Conservation (phyloP, 106 monocot genomes). For the Dioscorea alata region DNA sequence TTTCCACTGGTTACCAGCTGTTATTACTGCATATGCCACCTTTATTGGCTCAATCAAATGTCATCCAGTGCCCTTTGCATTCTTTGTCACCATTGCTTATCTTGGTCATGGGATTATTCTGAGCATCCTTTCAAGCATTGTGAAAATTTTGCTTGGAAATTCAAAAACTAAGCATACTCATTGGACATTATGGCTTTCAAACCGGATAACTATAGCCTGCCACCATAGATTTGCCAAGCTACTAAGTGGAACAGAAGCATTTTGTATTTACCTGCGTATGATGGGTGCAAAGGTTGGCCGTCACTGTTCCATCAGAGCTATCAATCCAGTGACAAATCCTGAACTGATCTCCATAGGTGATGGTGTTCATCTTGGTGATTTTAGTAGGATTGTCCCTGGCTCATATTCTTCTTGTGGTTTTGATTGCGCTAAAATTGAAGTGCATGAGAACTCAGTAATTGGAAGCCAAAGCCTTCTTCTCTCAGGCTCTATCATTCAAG, state of each 20-base stretch:
- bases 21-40: conserved; percentile 21
- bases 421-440: conserved; percentile 11
- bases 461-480: conserved; percentile 45
- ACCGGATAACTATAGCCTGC: conserved; percentile 22
- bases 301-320: conserved; percentile 46
- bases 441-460: conserved; percentile 29
- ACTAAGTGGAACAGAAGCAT: conserved; percentile 45
- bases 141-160: conserved; percentile 13
- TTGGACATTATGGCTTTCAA: conserved; percentile 28
- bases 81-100: conserved; percentile 26
- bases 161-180: conserved; percentile 4
- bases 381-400: conserved; percentile 35
- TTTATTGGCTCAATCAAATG: conserved; percentile 9
- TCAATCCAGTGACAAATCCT: conserved; percentile 31
- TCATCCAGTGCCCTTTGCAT: conserved; percentile 17
- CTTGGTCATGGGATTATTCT: conserved; percentile 31
- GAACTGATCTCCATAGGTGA: conserved; percentile 32
- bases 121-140: conserved; percentile 17
- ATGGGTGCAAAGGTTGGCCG: conserved; percentile 34
- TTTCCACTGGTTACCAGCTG: conserved; percentile 46
- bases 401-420: conserved; percentile 27
- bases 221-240: conserved; percentile 47
- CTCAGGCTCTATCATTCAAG: conserved; percentile 31
- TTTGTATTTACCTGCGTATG: conserved; percentile 40
- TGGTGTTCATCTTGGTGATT: conserved; percentile 53